Evolutionary conservation across 108 stramenopile genomes (phyloP).

Genomic region (Skeletonema grethae): DNA sequence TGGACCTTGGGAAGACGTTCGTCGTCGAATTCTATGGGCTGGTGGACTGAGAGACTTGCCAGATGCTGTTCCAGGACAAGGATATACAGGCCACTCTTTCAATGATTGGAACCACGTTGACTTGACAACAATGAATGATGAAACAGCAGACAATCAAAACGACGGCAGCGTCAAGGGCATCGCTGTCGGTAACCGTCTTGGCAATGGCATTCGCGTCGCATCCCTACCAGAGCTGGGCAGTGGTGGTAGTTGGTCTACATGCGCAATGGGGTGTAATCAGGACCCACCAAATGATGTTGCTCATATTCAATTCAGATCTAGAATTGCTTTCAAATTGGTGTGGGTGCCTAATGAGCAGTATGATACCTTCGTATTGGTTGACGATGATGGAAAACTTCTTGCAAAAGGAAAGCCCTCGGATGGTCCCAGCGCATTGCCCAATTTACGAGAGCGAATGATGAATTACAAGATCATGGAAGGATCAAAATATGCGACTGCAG

Average conservation of each 20-base stretch:
- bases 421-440: constrained; percentile 59
- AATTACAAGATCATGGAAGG: constrained; percentile 84
- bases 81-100: constrained; percentile 92
- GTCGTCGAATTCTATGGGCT: constrained; percentile 86
- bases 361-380: constrained; percentile 86
- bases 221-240: constrained; percentile 82
- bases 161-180: constrained; percentile 81
- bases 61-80: constrained; percentile 74
- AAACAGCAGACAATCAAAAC: constrained; percentile 72
- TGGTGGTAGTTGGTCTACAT: constrained; percentile 91
- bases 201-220: constrained; percentile 82
- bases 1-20: constrained; percentile 77
- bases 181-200: constrained; percentile 78
- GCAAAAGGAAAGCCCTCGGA: constrained; percentile 48
- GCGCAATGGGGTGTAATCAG: constrained; percentile 77
- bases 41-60: constrained; percentile 84
- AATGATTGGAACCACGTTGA: constrained; percentile 94
- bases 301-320: constrained; percentile 84
- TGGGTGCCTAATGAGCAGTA: constrained; percentile 86
- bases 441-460: constrained; percentile 68
- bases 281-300: constrained; percentile 91
- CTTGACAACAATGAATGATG: constrained; percentile 84
- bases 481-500: constrained; percentile 79
- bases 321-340: constrained; percentile 90
- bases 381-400: constrained; percentile 75